Conservation (phyloP, 2,329 filamentous ascomycete genomes). For the Daldinia sp. region DNA sequence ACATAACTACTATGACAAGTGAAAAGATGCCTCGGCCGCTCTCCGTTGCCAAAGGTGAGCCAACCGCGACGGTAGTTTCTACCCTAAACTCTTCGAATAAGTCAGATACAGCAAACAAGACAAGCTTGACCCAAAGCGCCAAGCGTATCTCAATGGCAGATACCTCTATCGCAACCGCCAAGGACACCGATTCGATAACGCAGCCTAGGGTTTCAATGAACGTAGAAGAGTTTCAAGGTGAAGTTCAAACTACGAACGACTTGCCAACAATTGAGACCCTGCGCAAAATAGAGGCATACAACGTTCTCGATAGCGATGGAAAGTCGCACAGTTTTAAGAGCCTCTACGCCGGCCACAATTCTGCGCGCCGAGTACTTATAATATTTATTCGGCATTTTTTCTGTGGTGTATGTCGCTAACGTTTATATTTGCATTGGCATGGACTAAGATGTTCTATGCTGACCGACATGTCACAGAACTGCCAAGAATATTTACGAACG, state of each 20-base stretch:
- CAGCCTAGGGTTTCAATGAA: slow-evolving; percentile 42
- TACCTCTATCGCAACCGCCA: slow-evolving; percentile 7
- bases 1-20: slow-evolving; percentile 10
- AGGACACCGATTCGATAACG: slow-evolving; percentile 2
- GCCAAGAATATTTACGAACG: slow-evolving; percentile 75
- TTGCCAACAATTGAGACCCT: slow-evolving; percentile 60
- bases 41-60: not conserved
- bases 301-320: slow-evolving; percentile 68
- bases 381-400: slow-evolving; percentile 84
- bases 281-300: slow-evolving; percentile 61
- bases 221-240: slow-evolving; percentile 63
- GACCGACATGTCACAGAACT: slow-evolving; percentile 62
- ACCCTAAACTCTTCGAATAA: slow-evolving; percentile 2
- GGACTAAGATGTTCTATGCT: slow-evolving; percentile 13
- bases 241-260: slow-evolving; percentile 63
- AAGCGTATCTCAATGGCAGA: slow-evolving; percentile 9
- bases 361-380: slow-evolving; percentile 67
- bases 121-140: slow-evolving; percentile 4
- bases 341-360: slow-evolving; percentile 65
- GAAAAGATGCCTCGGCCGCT: slow-evolving; percentile 11
- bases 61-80: not conserved
- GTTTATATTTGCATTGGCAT: not conserved
- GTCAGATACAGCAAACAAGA: slow-evolving; percentile 7
- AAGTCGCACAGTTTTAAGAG: slow-evolving; percentile 68
- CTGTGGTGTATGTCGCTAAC: slow-evolving; percentile 69